phyloP scores from a whole-genome alignment of 2,329 filamentous ascomycete genomes.

The Neonectria faginata region DNA sequence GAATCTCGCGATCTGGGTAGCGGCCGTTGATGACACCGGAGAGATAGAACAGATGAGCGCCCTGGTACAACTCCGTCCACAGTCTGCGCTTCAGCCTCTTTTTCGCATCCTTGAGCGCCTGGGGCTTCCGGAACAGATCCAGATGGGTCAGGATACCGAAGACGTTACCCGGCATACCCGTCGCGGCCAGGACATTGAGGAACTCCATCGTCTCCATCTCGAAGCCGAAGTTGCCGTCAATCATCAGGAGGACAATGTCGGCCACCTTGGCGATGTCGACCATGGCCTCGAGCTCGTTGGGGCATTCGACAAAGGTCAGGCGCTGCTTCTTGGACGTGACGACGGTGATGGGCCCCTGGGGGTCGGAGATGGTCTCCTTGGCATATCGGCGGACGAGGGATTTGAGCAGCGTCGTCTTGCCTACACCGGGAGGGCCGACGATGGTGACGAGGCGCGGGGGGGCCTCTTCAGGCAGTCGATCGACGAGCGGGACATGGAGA shows the following conservation, averaged over 20 bases:
- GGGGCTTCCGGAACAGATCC: slow-evolving; percentile 94
- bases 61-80: slow-evolving; percentile 97
- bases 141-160: slow-evolving; percentile 97
- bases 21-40: slow-evolving; percentile 96
- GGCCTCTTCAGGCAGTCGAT: slow-evolving; percentile 94
- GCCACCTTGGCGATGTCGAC: slow-evolving; percentile 97
- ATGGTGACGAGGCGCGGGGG: slow-evolving; percentile 93
- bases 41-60: slow-evolving; percentile 96
- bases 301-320: slow-evolving; percentile 95
- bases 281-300: slow-evolving; percentile 96
- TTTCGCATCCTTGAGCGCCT: slow-evolving; percentile 91
- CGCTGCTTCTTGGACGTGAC: slow-evolving; percentile 96
- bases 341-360: slow-evolving; percentile 91
- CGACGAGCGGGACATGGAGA: slow-evolving; percentile 94
- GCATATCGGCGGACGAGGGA: slow-evolving; percentile 94
- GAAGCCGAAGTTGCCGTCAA: slow-evolving; percentile 98
- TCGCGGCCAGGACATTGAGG: slow-evolving; percentile 90
- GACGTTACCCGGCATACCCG: slow-evolving; percentile 98
- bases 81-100: slow-evolving; percentile 95
- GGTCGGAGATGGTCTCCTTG: slow-evolving; percentile 92
- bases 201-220: slow-evolving; percentile 99
- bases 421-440: slow-evolving; percentile 93
- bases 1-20: slow-evolving; percentile 95
- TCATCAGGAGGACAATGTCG: slow-evolving; percentile 97
- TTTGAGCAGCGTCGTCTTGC: slow-evolving; percentile 96